phyloP scores from a whole-genome alignment of 148 eudicot species.

The Limonium bicolor region DNA sequence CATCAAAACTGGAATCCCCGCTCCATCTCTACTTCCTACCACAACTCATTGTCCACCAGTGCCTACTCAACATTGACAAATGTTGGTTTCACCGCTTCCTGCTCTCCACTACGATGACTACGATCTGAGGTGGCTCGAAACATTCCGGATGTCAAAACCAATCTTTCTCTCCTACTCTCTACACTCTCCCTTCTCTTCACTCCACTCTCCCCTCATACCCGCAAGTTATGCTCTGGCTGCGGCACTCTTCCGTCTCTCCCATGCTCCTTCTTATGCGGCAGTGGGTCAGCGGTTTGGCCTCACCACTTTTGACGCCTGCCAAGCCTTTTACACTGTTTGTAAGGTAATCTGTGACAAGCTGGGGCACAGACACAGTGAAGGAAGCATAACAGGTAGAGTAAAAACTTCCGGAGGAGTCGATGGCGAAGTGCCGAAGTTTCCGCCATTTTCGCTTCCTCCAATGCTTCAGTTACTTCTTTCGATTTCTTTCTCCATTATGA shows the following conservation, averaged over 20 bases:
- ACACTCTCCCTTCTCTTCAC: constrained; percentile 17
- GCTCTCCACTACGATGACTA: constrained; percentile 13
- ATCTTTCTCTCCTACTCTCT: constrained; percentile 38
- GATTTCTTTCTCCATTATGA: too few relatives aligned
- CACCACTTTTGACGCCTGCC: constrained; percentile 30
- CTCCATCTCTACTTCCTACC: constrained; percentile 2
- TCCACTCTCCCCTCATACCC: constrained; percentile 23
- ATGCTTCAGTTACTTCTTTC: too few relatives aligned
- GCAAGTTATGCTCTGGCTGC: constrained; percentile 50
- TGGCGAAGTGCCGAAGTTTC: too few relatives aligned
- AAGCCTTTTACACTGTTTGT: constrained; percentile 45
- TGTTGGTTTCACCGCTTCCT: constrained; percentile 63
- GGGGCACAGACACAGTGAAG: too few relatives aligned
- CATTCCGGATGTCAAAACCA: constrained; percentile 57
- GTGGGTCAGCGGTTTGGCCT: constrained; percentile 37
- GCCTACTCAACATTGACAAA: constrained; percentile 3
- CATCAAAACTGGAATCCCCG: too few relatives aligned
- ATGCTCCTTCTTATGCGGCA: constrained; percentile 32
- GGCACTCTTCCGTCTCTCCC: constrained; percentile 50
- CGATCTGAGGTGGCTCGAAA: constrained; percentile 36
- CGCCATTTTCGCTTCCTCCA: too few relatives aligned
- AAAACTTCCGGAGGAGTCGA: too few relatives aligned
- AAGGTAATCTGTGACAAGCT: constrained; percentile 43
- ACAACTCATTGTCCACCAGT: too few relatives aligned
- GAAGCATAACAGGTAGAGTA: too few relatives aligned